Evolutionary conservation across 805 yeast genomes (phyloP), one percentile per base, ranked within the genome.

Genomic region (Nakazawaea pomicola): DNA sequence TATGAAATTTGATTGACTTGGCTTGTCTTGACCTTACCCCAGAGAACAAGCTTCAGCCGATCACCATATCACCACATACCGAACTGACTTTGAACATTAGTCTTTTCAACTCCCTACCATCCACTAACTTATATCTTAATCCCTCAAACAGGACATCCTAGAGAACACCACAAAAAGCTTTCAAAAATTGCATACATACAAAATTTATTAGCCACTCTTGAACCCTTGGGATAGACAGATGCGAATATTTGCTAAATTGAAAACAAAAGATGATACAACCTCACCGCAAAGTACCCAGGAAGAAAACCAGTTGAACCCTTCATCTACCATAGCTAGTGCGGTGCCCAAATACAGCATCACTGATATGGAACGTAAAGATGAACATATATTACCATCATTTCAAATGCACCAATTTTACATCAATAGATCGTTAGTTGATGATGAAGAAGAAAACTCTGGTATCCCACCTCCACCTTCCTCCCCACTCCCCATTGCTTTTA

Each of bases 351-450:
- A 29, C 27, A 16, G 16, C 7, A 3, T 37, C 15, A 20, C 17
- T n/a, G 34, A 33, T 6, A 16, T 17, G 9, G 9, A 11, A 17
- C 19, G 11, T 17, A 35, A 11, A 16, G 16, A 37, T 17, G 39
- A 20, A 5, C 44, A 41, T 17, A 11, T 41, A 6, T 36, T 45
- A 14, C 48, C 48, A 21, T 37, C 43, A 10, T 45, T 45, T 25
- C 48, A 45, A 29, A 45, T 45, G 48, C 48, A 45, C 29, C 48
- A 45, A 34, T 41, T 41, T 20, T 45, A 41, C 24, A 38, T 45
- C 23, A 45, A 45, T 29, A 35, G 48, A 20, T 38, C 42, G 14
- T 6, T 45, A 32, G 36, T 45, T 4, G 44, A 40, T 27, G 44
- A 40, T 27, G 40, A 9, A 3, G 40, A 38, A n/a, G 36, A 31